Base-by-base conservation (phyloP, 192 early-diverging fungal species). In the Rhizophagus sp. region DNA sequence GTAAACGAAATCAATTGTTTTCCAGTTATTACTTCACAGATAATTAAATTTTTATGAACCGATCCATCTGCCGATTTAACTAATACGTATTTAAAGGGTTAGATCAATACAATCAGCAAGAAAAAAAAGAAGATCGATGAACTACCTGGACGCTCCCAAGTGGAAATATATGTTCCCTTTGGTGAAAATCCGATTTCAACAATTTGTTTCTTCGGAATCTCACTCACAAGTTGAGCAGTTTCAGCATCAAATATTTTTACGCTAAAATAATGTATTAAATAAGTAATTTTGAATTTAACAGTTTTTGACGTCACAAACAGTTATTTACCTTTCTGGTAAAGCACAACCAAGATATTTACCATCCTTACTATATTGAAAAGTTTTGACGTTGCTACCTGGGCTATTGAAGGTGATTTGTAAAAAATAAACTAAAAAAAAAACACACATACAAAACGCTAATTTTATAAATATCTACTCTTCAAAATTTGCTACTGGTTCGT, bases 101-200 rank as follows among this genome's bases (percentile, higher is more conserved):
- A 24, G 11, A 24, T 25, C n/a, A 34, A 64, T 27, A 67, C 30
- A 4, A 27, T 44, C 52, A 34, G 34, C 44, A 25, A 57, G 70
- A 63, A 52, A 34, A 62, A 63, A 25, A 41, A 9, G 5, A 62
- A 57, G 33, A 25, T 63, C 69, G 80, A 79, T 41, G 71, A 0
- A 79, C 84, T 86, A 93, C 93, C 88, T 79, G 89, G 92, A 68
- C 97, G 92, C 83, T 92, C 91, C 94, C 94, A 97, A 49, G 95
- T 97, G n/a, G 95, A 89, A 19, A 97, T 63, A 78, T 93, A 99
- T 39, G 90, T 96, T 77, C 94, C 95, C 75, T 88, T 89, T 76
- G 97, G 97, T 15, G 97, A 99, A 83, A 99, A 97, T 81, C 88
- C 93, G 41, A 96, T 89, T 88, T 96, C 96, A 74, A 96, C 84